Percentiles rank a stretch among this genome's conserved stretches.
These are phyloP conservation scores for Neurospora sp. DNA, from an alignment of 495 filamentous ascomycete species.

Conservation along the genomic window DNA sequence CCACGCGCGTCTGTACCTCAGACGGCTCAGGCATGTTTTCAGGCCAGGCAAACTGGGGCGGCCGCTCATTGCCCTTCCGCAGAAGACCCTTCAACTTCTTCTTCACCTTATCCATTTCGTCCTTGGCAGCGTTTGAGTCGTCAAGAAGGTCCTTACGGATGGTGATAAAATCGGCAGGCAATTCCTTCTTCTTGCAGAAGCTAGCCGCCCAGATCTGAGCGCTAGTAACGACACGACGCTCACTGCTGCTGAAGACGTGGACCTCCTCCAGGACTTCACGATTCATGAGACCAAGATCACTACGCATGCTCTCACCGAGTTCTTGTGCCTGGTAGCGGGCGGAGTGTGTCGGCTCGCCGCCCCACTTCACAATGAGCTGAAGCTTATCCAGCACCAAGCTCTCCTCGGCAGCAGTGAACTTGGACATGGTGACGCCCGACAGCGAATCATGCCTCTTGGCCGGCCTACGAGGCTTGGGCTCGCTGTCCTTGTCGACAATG, in stretches of 20 bases:
- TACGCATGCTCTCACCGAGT: slow-evolving; percentile 87
- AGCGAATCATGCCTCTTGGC: slow-evolving; percentile 69
- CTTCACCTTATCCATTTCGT: slow-evolving; percentile 99
- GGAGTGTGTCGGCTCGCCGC: slow-evolving; percentile 94
- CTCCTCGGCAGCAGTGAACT: slow-evolving; percentile 81
- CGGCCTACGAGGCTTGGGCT: slow-evolving; percentile 19
- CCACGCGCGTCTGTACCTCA: slow-evolving; percentile 80
- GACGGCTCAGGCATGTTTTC: slow-evolving; percentile 87
- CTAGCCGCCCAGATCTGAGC: slow-evolving; percentile 93
- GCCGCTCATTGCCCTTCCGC: slow-evolving; percentile 76
- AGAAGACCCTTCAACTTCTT: slow-evolving; percentile 93
- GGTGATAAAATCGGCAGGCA: slow-evolving; percentile 72
- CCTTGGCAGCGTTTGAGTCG: slow-evolving; percentile 98
- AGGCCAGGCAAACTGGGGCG: slow-evolving; percentile 96
- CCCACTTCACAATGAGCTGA: slow-evolving; percentile 98
- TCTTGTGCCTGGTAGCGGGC: slow-evolving; percentile 94
- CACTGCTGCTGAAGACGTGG: slow-evolving; percentile 85
- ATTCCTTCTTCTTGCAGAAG: slow-evolving; percentile 79
- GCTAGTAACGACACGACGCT: slow-evolving; percentile 86
- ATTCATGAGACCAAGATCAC: slow-evolving; percentile 90
- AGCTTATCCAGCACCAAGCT: slow-evolving; percentile 88
- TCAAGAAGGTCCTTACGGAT: slow-evolving; percentile 91
- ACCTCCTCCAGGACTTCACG: slow-evolving; percentile 83
- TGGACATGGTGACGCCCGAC: slow-evolving; percentile 75
- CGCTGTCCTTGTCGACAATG: slow-evolving; percentile 4